Evolutionary conservation across 768 basidiomycete species (phyloP).

Genomic region (Calocybe indica): DNA sequence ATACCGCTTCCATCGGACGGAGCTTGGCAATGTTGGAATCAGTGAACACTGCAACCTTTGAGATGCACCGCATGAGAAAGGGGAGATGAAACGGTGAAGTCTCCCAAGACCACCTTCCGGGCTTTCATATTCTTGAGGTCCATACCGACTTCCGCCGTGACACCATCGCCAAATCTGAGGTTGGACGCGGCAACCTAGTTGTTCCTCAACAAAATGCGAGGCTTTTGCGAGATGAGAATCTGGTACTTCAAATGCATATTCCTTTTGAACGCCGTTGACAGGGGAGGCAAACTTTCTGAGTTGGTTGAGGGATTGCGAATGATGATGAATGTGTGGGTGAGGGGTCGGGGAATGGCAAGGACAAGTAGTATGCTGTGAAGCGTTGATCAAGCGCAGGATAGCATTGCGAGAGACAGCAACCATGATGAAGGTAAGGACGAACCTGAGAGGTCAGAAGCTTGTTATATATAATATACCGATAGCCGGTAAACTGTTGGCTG

Average conservation of each 20-base stretch:
- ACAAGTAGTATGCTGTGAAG: conserved; percentile 67
- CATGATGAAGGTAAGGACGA: conserved; percentile 23
- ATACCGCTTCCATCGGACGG: conserved; percentile 74
- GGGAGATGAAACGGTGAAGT: not conserved
- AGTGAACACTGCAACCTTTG: conserved; percentile 88
- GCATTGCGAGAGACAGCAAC: conserved; percentile 50
- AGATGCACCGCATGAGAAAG: conserved; percentile 5
- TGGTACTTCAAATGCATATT: conserved; percentile 85
- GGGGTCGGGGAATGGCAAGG: conserved; percentile 60
- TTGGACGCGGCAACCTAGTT: conserved; percentile 79
- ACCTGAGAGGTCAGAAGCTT: no score
- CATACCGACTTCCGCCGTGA: conserved; percentile 88
- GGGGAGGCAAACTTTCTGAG: conserved; percentile 76
- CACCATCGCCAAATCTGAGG: conserved; percentile 85
- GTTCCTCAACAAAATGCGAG: not conserved
- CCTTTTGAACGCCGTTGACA: conserved; percentile 64
- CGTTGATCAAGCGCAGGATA: conserved; percentile 71
- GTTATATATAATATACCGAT: no score
- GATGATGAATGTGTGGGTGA: conserved; percentile 38
- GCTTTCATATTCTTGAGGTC: conserved; percentile 93
- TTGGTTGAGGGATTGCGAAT: conserved; percentile 49
- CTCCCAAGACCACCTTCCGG: conserved; percentile 48
- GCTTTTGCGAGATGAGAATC: not conserved
- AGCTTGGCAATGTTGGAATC: conserved; percentile 82
- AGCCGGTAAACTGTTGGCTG: no score